Conservation (phyloP, 1,284 basidiomycete species). For the Boletus subluridellus region DNA sequence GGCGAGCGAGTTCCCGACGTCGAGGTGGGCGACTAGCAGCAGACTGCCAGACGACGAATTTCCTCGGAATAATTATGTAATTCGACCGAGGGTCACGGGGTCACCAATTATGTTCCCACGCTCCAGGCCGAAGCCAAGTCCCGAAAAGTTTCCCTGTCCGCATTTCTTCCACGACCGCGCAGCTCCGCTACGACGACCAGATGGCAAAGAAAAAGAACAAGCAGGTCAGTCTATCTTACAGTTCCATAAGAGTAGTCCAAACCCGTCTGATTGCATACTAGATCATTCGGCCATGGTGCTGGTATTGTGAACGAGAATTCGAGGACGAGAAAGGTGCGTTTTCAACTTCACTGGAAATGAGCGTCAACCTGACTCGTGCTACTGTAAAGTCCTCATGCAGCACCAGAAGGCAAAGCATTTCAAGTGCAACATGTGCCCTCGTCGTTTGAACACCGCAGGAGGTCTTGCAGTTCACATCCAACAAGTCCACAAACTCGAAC, state of each 20-base stretch:
- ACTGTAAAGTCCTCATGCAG: constrained; percentile 83
- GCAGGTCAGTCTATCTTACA: constrained; percentile 45
- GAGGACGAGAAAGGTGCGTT: constrained; percentile 89
- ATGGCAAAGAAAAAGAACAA: constrained; percentile 85
- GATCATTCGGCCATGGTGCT: constrained; percentile 92
- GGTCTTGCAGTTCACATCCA: constrained; percentile 98
- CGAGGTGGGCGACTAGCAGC: not conserved
- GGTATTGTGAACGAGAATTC: constrained; percentile 99
- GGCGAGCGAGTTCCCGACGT: constrained; percentile 3
- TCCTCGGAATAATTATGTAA: constrained; percentile 20
- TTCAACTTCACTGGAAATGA: not conserved
- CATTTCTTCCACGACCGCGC: constrained; percentile 10
- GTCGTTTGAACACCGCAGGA: constrained; percentile 94
- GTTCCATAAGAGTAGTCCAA: not conserved
- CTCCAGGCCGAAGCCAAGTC: not conserved
- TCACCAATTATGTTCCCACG: constrained; percentile 18
- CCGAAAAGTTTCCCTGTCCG: constrained; percentile 9
- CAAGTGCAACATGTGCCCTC: constrained; percentile 94
- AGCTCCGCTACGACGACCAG: not conserved
- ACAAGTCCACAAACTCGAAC: constrained; percentile 97
- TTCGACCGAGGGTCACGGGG: constrained; percentile 9
- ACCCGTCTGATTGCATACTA: constrained; percentile 30
- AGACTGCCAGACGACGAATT: not conserved
- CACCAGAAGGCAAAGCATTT: constrained; percentile 99
- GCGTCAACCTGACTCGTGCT: not conserved